Conservation (phyloP, 106 monocot species). For the Xerophyta viscosa region DNA sequence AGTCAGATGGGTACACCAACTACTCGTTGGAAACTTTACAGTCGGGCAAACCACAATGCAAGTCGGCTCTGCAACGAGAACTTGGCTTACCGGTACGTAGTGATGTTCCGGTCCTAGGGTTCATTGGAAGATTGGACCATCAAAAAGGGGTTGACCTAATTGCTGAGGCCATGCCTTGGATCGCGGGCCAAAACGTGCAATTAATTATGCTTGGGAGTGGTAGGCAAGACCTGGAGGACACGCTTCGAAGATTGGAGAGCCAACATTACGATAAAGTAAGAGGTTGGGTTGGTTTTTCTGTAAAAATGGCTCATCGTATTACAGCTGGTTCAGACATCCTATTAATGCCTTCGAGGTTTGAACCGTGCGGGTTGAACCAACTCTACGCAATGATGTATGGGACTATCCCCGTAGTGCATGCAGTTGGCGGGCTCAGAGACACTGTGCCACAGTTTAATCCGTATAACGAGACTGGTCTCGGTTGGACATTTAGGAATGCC, state of each 20-base stretch:
- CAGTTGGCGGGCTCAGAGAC: slow-evolving; percentile 78
- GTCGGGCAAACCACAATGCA: slow-evolving; percentile 65
- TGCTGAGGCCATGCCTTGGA: slow-evolving; percentile 81
- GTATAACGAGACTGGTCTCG: slow-evolving; percentile 43
- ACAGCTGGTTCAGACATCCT: slow-evolving; percentile 76
- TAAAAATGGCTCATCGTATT: slow-evolving; percentile 66
- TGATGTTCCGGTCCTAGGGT: slow-evolving; percentile 64
- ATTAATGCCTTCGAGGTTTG: slow-evolving; percentile 89
- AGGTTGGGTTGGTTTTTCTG: slow-evolving; percentile 83
- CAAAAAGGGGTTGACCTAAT: slow-evolving; percentile 90
- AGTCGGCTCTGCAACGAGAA: slow-evolving; percentile 76
- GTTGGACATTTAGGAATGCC: slow-evolving; percentile 79
- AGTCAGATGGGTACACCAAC: slow-evolving; percentile 78
- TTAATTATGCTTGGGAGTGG: slow-evolving; percentile 73
- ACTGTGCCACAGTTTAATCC: slow-evolving; percentile 76
- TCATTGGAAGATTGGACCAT: slow-evolving; percentile 72
- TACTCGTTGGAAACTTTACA: slow-evolving; percentile 58
- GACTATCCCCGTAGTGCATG: slow-evolving; percentile 89
- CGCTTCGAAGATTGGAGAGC: slow-evolving; percentile 46
- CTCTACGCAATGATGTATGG: slow-evolving; percentile 88
- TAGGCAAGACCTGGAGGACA: slow-evolving; percentile 65
- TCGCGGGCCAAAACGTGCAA: slow-evolving; percentile 66
- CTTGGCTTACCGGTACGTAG: slow-evolving; percentile 48
- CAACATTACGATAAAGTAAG: slow-evolving; percentile 51
- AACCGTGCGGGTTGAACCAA: slow-evolving; percentile 94